phyloP scores from a whole-genome alignment of 768 basidiomycete species.

The Xanthoconium stramineum region DNA sequence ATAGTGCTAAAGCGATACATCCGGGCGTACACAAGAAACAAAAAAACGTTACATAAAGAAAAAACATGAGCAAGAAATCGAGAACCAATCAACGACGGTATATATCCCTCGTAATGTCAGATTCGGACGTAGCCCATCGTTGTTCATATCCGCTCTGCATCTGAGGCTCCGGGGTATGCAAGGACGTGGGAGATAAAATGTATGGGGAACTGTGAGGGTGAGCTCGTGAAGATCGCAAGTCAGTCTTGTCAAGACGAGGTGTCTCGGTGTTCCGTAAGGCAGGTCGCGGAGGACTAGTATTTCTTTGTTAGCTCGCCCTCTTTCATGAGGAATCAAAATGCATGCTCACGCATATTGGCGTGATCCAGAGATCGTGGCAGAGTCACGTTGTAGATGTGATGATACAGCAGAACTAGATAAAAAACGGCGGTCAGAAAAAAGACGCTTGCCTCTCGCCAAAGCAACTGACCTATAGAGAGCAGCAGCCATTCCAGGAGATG shows the following conservation, averaged over 20 bases:
- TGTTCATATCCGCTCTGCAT: slow-evolving; percentile 4
- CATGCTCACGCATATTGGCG: slow-evolving; percentile 23
- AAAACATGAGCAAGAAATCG: neutral
- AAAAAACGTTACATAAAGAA: neutral
- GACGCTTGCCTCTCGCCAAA: neutral
- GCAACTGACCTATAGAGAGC: slow-evolving; percentile 56
- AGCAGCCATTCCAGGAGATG: slow-evolving; percentile 21
- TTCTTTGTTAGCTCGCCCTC: neutral
- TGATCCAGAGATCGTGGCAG: slow-evolving; percentile 4
- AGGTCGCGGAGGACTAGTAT: slow-evolving; percentile 11
- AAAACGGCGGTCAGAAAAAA: slow-evolving; percentile 5
- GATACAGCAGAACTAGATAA: slow-evolving; percentile 50
- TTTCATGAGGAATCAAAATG: neutral
- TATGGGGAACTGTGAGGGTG: neutral
- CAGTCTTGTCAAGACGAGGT: slow-evolving; percentile 2
- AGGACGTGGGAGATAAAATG: slow-evolving; percentile 2
- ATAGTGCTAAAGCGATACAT: slow-evolving; percentile 7
- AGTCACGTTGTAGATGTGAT: slow-evolving; percentile 36
- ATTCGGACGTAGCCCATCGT: slow-evolving; percentile 27
- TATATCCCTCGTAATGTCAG: slow-evolving; percentile 16
- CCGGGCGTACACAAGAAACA: neutral
- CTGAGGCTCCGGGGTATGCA: neutral
- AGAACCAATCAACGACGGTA: slow-evolving; percentile 12
- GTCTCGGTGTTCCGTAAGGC: neutral
- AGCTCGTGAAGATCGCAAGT: neutral